Percentiles rank a stretch among this genome's conserved stretches.
Evolutionary conservation across 768 basidiomycete genomes (phyloP).

Genomic region (Amanita pallidorosea): DNA sequence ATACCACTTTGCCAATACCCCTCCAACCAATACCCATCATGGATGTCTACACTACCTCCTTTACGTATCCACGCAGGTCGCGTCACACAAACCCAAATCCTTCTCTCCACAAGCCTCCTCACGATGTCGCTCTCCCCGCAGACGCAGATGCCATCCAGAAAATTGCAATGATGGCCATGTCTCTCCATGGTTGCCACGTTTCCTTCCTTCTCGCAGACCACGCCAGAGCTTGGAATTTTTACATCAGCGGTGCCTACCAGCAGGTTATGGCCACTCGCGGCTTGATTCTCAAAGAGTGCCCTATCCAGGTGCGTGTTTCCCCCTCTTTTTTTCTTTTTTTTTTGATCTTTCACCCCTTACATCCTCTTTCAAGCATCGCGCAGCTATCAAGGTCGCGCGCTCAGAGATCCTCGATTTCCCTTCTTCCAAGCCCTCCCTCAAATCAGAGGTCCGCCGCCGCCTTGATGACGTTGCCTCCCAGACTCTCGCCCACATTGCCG

Average conservation of each 20-base stretch:
- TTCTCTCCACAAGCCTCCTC: slow-evolving; percentile 23
- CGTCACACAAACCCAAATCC: slow-evolving; percentile 48
- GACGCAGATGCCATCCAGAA: slow-evolving; percentile 72
- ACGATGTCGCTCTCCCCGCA: slow-evolving; percentile 28
- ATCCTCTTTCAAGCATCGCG: slow-evolving; percentile 51
- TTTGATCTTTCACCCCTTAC: slow-evolving; percentile 6
- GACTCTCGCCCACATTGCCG: slow-evolving; percentile 88
- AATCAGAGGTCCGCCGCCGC: slow-evolving; percentile 69
- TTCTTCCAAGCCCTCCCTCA: slow-evolving; percentile 68
- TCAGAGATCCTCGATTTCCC: slow-evolving; percentile 88
- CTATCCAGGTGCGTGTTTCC: slow-evolving; percentile 53
- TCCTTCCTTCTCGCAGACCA: slow-evolving; percentile 68
- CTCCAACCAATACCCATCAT: slow-evolving; percentile 41
- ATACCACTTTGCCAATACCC: slow-evolving; percentile 50
- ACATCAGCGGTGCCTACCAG: slow-evolving; percentile 84
- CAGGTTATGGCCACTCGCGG: slow-evolving; percentile 89
- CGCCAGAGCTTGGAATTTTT: slow-evolving; percentile 76
- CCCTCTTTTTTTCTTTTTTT: neutral
- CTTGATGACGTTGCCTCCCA: slow-evolving; percentile 93
- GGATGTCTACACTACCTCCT: slow-evolving; percentile 94
- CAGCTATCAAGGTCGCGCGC: slow-evolving; percentile 82
- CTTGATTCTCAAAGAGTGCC: slow-evolving; percentile 81
- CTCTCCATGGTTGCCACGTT: slow-evolving; percentile 74
- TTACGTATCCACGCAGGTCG: slow-evolving; percentile 81
- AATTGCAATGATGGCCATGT: slow-evolving; percentile 70